phyloP scores from a whole-genome alignment of 495 filamentous ascomycete genomes.

The Melanomma pulvis-pyrius region DNA sequence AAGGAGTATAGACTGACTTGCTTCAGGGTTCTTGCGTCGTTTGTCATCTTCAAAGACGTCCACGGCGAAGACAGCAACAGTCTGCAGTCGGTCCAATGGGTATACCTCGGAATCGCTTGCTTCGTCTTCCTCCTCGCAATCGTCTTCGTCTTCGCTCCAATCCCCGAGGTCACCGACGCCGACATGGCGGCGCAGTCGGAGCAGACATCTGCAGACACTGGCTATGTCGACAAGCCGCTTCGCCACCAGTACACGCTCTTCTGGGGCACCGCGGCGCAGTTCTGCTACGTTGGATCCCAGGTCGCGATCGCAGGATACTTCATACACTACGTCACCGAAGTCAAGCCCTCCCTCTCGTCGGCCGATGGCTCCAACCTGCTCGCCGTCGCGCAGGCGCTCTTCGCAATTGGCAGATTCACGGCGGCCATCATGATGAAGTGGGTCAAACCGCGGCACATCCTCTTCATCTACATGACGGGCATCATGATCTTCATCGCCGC shows the following conservation, averaged over 20 bases:
- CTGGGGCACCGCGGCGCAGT: constrained; percentile 66
- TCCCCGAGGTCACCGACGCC: constrained; percentile 75
- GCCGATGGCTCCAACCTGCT: constrained; percentile 50
- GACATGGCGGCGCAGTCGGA: constrained; percentile 60
- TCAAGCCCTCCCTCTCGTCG: constrained; percentile 19
- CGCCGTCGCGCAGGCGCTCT: constrained; percentile 67
- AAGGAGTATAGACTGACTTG: background rate
- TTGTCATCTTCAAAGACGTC: constrained; percentile 66
- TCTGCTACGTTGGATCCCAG: constrained; percentile 70
- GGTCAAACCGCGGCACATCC: constrained; percentile 41
- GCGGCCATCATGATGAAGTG: constrained; percentile 54
- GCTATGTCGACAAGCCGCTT: constrained; percentile 45
- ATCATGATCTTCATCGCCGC: constrained; percentile 58
- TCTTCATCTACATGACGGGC: constrained; percentile 39
- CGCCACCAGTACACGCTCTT: constrained; percentile 65
- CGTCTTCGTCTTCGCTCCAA: constrained; percentile 64
- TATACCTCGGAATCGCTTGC: constrained; percentile 70
- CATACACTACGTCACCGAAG: constrained; percentile 48
- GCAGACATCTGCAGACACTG: constrained; percentile 34
- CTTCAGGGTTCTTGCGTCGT: constrained; percentile 60
- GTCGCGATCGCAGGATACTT: constrained; percentile 56
- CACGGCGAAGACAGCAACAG: constrained; percentile 48
- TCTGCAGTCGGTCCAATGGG: constrained; percentile 70
- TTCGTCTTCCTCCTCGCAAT: constrained; percentile 67
- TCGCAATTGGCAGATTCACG: constrained; percentile 66